Base-by-base conservation (phyloP, 345 rosid species). In the Turnera subulata region DNA sequence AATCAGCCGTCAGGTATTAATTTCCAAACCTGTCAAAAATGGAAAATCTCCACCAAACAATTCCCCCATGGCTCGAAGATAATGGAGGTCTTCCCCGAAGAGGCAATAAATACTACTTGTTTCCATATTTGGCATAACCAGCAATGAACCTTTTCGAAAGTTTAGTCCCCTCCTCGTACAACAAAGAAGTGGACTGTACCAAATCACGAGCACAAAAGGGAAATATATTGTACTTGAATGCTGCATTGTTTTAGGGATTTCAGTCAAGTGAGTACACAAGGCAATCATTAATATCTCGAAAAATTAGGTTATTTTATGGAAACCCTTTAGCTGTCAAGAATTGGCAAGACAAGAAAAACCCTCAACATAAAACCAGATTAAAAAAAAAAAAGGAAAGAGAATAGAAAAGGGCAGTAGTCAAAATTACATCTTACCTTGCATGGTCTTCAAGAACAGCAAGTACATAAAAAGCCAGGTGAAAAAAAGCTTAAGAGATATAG, bases 1-100 rank as follows among this genome's bases (percentile, higher is more conserved):
- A 55, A 68, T 58, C 48, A 52, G 59, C 24, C 42, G 56, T 58
- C 40, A 48, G 35, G 40, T 23, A 48, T 48, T 32, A 33, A 55
- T 50, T 42, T n/a, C 33, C 65, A 40, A 37, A 67, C 76, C 74
- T 51, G 64, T 37, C 32, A 37, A 61, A n/a, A 8, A 69, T 11
- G 68, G 45, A 53, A 53, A 55, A 61, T 54, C 18, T 45, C 46
- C 17, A 13, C 50, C 11, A 53, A 37, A 56, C 43, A 39, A 44
- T 44, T 56, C n/a, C 47, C 23, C 47, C 51, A 42, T 49, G 35
- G 47, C 44, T 17, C 50, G 42, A 39, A 57, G 53, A 58, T 49
- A 56, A 21, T 25, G 55, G 44, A 61, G 18, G 63, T 56, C 56
- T 53, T 19, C 62, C 66, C 69, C 58, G 37, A 59, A 59, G 59